Evolutionary conservation across 306 rosid species (phyloP), one percentile per base, ranked within the genome.

Genomic region (Trifolium dubium): DNA sequence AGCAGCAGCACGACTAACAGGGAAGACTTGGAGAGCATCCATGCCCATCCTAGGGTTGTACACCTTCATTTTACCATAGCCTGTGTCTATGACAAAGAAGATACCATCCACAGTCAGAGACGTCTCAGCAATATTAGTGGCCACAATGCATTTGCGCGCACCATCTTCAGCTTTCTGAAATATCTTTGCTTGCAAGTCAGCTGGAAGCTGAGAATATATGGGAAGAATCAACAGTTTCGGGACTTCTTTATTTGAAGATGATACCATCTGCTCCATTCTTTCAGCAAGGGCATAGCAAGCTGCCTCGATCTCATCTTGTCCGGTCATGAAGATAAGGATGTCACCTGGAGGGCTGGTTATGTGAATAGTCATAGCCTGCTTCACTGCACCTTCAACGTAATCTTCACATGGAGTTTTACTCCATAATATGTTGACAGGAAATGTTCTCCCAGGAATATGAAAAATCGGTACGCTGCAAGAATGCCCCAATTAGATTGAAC

Each of bases 271-370:
- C 78, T 94, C 97, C 83, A 94, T 78, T 39, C 98, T 88, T 78
- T 94, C 98, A 9, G 96, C 97, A 72, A 94, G 91, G 69, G 98
- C 75, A 77, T 85, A 92, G 82, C 98, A 94, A 44, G 97, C 98
- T 30, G 98, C 98, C 86, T 94, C 98, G 49, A 94, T 94, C 92
- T 94, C 98, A 70, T 94, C 98, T 86, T 91, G 98, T 71, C 98
- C 98, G 19, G 97, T 94, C 98, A 91, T 91, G 84, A 94, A 94
- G 75, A 94, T 94, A 69, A 94, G 98, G 71, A 94, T 89, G 83
- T 94, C 98, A 75, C 98, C 98, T 0, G 95, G 88, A 62, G 98
- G 92, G 69, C 97, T 91, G 35, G 96, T 88, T 83, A 94, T 89
- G 83, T 94, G 98, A 80, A 94, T 94, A n/a, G 97, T 87, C 96